Base-by-base conservation (phyloP, 164 flowering plant species). In the Cinnamomum chago region DNA sequence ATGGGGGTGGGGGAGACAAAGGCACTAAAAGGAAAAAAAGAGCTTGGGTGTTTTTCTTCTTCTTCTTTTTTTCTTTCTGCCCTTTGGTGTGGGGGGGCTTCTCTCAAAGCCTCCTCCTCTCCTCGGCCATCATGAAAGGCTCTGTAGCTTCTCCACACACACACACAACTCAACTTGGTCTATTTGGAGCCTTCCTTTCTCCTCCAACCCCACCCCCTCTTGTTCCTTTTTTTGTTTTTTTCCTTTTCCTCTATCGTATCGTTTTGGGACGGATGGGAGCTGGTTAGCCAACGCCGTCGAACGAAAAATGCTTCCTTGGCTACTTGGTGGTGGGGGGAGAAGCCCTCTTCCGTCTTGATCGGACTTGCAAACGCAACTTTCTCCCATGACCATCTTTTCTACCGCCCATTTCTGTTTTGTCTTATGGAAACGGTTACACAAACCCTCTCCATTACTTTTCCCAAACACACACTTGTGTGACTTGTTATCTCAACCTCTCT, bases 61-160 rank as follows among this genome's bases (percentile, higher is more conserved):
- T 47, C 71, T 68, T 47, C 47, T 35, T 35, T 35, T 6, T 40
- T 40, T 22, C 58, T 50, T 47, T 70, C 18, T 70, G 71, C 71
- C 71, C 62, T 70, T 15, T 52, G 15, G 30, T 35, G n/a, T n/a
- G n/a, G 47, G 71, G n/a, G 60, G 20, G 20, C 76, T 33, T 65
- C 17, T 20, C 50, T 73, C 70, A 47, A 23, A 64, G 62, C 62
- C 58, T 7, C 47, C 47, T 47, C 40, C 47, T 47, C 40, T 40
- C 60, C 70, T 73, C 60, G 64, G 60, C 62, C 75, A 73, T 73
- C 62, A 24, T 73, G 10, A 65, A 25, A 73, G 62, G 30, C 58
- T 58, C 58, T 33, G 24, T 70, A 23, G 6, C 40, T 15, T 35
- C 27, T 35, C 27, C 30, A n/a, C 15, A 7, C 25, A 14, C 62